Base-by-base conservation (phyloP, 164 flowering plant species). In the Stephania cephalantha region DNA sequence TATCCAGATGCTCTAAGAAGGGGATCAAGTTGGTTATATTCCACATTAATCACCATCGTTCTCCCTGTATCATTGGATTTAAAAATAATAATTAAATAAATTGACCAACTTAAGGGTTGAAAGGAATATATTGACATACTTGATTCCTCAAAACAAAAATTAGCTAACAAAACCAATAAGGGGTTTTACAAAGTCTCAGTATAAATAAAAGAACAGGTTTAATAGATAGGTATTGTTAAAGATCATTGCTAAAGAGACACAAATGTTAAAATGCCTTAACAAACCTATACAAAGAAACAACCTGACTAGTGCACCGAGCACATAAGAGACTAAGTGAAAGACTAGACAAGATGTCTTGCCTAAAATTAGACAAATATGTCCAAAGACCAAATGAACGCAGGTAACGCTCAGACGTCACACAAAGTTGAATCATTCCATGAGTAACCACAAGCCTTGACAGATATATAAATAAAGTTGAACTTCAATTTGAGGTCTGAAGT, bases 21-120 rank as follows among this genome's bases (percentile, higher is more conserved):
- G 64, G 99, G 99, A 84, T 96, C 99, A 74, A 96, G 94, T 79
- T 96, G 99, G 87, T 96, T 96, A 87, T 96, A 96, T 81, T 96
- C 98, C 80, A 96, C 99, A 83, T 96, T 96, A 78, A 96, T 94
- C 78, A 94, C 98, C 99, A 96, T 92, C 25, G 93, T 76, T 84
- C 99, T 87, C 78, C 99, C 99, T 96, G 83, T 68, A 79, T 44
- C 18, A 65, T 68, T 68, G 53, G 71, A n/a, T 46, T 73, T 48
- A 61, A 70, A 75, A 31, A 31, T 18, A 44, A 61, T 15, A 69
- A 35, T 35, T 30, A 46, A 78, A 75, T 13, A 13, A 6, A 9
- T 11, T 42, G 2, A 55, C 46, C 22, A 61, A 71, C 18, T 64
- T 30, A 63, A 29, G 12, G 35, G 17, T 45, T 18, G 30, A 63